Conservation (phyloP, 768 basidiomycete species). For the Termitomyces sp. region DNA sequence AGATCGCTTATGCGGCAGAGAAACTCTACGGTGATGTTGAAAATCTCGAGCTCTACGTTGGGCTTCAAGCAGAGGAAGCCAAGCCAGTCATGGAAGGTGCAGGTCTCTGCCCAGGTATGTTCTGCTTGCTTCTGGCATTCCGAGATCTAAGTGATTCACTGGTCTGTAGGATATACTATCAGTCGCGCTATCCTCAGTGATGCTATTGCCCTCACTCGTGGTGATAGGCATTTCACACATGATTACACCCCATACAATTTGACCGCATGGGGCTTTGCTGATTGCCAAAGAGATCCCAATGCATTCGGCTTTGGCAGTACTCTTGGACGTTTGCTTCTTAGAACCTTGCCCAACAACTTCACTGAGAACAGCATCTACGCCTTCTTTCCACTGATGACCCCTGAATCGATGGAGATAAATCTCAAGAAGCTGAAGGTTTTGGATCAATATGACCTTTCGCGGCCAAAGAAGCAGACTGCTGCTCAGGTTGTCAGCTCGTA, state of each 20-base stretch:
- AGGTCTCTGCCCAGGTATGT: slow-evolving; percentile 74
- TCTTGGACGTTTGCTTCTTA: slow-evolving; percentile 68
- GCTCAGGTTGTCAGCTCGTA: slow-evolving; percentile 38
- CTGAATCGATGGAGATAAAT: slow-evolving; percentile 56
- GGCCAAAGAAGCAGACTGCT: slow-evolving; percentile 32
- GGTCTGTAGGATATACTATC: slow-evolving; percentile 61
- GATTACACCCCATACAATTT: slow-evolving; percentile 79
- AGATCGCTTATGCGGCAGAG: slow-evolving; percentile 67
- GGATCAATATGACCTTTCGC: slow-evolving; percentile 48
- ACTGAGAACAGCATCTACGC: slow-evolving; percentile 68
- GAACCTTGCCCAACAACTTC: slow-evolving; percentile 67
- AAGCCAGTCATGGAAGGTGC: slow-evolving; percentile 75
- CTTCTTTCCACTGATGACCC: slow-evolving; percentile 88
- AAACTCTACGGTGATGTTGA: slow-evolving; percentile 75
- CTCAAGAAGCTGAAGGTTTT: slow-evolving; percentile 49
- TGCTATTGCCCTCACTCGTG: slow-evolving; percentile 81
- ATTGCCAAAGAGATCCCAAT: slow-evolving; percentile 69
- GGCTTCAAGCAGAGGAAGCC: slow-evolving; percentile 72
- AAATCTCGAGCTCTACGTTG: slow-evolving; percentile 75
- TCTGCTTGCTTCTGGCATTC: background rate
- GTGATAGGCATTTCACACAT: slow-evolving; percentile 77
- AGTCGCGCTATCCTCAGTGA: slow-evolving; percentile 83
- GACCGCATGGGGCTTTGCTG: slow-evolving; percentile 81
- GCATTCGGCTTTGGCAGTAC: slow-evolving; percentile 75
- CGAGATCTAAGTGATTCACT: background rate